Evolutionary conservation across 805 yeast genomes (phyloP), one percentile per base, ranked within the genome.

Genomic region (Kregervanrija pseudodelftensis): DNA sequence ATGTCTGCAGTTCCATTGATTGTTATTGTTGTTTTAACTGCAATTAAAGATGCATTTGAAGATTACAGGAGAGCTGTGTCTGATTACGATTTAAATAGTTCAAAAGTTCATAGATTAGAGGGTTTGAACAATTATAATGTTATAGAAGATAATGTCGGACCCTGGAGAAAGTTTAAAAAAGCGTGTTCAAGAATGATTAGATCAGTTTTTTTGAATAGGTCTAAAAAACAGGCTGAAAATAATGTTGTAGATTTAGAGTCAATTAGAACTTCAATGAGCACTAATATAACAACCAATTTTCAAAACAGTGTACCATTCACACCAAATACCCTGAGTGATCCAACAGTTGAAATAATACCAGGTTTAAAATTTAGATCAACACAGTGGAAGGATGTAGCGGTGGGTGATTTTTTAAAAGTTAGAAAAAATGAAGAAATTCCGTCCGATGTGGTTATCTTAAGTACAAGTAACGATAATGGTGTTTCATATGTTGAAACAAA

Each of bases 1-100:
- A 67, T 85, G 56, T 82, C 85, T 15, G 85, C 89, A 2, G 90
- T 84, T 32, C 95, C 95, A 3, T 74, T 85, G 58, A 82, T 84
- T 60, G 90, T 85, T 45, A 84, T 85, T 67, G 89, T 85, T 14
- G 69, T 72, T 44, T 67, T 85, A 50, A 85, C 93, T 2, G 90
- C 88, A 4, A 58, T 80, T 50, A 82, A 83, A 56, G 93, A 85
- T 63, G 90, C 83, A 0, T 69, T 85, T 52, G 95, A 85, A 63
- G 95, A 85, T 61, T 81, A 76, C 51, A 70, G 85, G 46, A 72
- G 95, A 54, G 74, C 76, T 2, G 54, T 69, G 2, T 75, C 79
- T 35, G 95, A 85, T 61, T 65, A 70, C 44, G 89, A 84, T 48
- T 67, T 85, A 57, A 85, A 85, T 60, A 81, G 80, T 55, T 73